Conservation (phyloP, 257 asterid species). For the Solanum acaule region DNA sequence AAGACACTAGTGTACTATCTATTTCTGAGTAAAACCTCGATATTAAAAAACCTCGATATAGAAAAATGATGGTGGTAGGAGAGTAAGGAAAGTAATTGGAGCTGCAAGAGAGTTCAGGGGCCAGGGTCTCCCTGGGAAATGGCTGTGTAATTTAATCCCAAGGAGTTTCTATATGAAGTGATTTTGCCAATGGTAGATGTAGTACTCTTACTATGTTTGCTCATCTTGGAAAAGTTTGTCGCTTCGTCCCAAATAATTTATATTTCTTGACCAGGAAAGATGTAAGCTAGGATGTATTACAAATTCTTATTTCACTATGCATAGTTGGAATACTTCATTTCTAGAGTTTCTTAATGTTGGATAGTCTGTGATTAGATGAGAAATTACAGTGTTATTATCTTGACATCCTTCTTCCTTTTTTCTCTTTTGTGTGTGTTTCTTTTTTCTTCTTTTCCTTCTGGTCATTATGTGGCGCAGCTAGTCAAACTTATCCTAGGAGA, state of each 20-base stretch:
- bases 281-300: background rate
- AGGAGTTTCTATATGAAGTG: background rate
- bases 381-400: background rate
- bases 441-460: background rate
- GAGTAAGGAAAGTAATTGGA: background rate
- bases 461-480: background rate
- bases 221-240: background rate
- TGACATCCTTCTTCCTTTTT: background rate
- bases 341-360: background rate
- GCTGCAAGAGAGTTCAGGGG: background rate
- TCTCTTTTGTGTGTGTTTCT: background rate
- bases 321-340: background rate
- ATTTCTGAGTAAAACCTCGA: background rate
- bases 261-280: background rate
- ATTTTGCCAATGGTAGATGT: background rate
- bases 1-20: background rate
- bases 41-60: background rate
- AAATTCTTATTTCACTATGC: background rate
- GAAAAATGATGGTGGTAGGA: background rate
- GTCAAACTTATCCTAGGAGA: background rate
- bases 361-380: background rate
- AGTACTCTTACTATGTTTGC: background rate
- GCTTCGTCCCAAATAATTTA: background rate
- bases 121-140: background rate
- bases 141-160: background rate